Base-by-base conservation (phyloP, 805 yeast species). In the Saturnispora sekii region DNA sequence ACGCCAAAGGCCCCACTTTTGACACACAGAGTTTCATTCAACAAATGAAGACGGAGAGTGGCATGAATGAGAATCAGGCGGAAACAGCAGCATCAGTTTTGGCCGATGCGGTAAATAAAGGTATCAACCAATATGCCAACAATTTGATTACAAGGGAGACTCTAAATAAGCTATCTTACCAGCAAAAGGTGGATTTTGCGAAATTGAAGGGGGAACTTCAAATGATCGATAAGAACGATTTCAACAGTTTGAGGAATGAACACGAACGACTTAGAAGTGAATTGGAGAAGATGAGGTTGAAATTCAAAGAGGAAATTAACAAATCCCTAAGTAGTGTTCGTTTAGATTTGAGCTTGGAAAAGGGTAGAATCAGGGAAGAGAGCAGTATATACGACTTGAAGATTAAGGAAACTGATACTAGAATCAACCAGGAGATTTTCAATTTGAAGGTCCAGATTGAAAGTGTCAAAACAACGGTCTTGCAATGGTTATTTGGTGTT, bases 401-500 rank as follows among this genome's bases (percentile, higher is more conserved):
- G 61, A 86, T 93, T 48, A 93, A 87, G 61, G 98, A 93, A 58
- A 87, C 96, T 3, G 94, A 88, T 59, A 86, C 96, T 4, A 73
- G 96, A 51, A 89, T 93, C 44, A 97, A 93, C 61, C 95, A 93
- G 63, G 98, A 93, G 57, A 82, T 93, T 26, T 82, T 90, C 34
- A 90, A 93, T 60, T 85, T 93, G 77, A 89, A 85, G 63, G 85
- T 89, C 72, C 96, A 90, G 64, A 88, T 93, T 53, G 96, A 93
- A 58, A 79, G 86, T 37, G 96, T 90, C 30, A 93, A 93, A 67
- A 86, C 96, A 2, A 97, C 93, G 62, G 97, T 93, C 41, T 77
- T 88, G 81, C 98, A 93, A 65, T 93, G 98, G 98, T 73, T 93
- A 51, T 87, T 93, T 55, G 97, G 97, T 70, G 97, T 93, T 15